Evolutionary conservation across 2,329 filamentous ascomycete species (phyloP).

Genomic region (Cordyceps fumosorosea): DNA sequence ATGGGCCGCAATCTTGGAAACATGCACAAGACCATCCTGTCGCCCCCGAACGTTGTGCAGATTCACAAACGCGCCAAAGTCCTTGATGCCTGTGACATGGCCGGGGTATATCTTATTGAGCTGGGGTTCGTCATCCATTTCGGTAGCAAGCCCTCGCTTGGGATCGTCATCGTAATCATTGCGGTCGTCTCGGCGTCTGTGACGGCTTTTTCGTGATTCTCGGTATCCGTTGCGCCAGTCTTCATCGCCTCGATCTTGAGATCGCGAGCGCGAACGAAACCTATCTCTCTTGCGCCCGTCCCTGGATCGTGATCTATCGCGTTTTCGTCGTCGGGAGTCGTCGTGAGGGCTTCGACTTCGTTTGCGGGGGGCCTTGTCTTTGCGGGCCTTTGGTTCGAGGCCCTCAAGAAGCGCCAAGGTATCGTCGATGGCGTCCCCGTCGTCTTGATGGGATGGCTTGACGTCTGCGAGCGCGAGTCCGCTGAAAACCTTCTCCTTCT

Average conservation of each 20-base stretch:
- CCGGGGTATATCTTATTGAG: slow-evolving; percentile 87
- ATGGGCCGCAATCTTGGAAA: slow-evolving; percentile 80
- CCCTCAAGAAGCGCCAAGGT: slow-evolving; percentile 88
- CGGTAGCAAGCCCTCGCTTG: slow-evolving; percentile 58
- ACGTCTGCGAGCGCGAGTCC: slow-evolving; percentile 83
- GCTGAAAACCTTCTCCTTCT: slow-evolving; percentile 83
- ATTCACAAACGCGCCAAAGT: slow-evolving; percentile 94
- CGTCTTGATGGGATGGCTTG: slow-evolving; percentile 33
- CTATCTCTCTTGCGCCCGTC: slow-evolving; percentile 31
- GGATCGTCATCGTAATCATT: slow-evolving; percentile 53
- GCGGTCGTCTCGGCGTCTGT: slow-evolving; percentile 34
- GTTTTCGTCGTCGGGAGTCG: slow-evolving; percentile 35
- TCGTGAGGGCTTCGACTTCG: slow-evolving; percentile 54
- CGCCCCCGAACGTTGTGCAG: slow-evolving; percentile 80
- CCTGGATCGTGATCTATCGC: slow-evolving; percentile 36
- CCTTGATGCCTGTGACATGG: slow-evolving; percentile 83
- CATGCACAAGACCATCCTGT: slow-evolving; percentile 87
- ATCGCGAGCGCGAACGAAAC: slow-evolving; percentile 31
- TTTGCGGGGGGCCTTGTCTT: slow-evolving; percentile 44
- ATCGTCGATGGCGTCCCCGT: slow-evolving; percentile 73
- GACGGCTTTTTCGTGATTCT: slow-evolving; percentile 25
- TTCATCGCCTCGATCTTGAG: slow-evolving; percentile 36
- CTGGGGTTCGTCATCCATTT: slow-evolving; percentile 75
- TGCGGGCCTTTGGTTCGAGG: slow-evolving; percentile 61
- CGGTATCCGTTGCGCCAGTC: slow-evolving; percentile 36